phyloP scores from a whole-genome alignment of 139 green algal species.

The Marvania coccoides region DNA sequence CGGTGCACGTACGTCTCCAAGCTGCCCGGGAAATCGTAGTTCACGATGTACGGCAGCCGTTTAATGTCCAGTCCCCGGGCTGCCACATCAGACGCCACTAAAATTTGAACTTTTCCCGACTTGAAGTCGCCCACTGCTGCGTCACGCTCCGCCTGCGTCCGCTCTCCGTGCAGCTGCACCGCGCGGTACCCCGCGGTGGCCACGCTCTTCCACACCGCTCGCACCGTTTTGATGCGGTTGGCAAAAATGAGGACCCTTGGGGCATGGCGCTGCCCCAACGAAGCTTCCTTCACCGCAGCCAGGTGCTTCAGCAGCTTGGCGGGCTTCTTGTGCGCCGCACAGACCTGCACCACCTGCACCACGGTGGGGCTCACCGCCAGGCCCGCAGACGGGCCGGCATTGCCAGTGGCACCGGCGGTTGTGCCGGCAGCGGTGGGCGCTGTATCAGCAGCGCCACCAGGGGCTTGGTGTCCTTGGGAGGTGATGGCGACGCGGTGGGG shows the following conservation, averaged over 20 bases:
- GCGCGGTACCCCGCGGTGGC: constrained; percentile 22
- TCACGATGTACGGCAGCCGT: constrained; percentile 72
- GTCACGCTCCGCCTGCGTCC: constrained; percentile 63
- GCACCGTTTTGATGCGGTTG: constrained; percentile 77
- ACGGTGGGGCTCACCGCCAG: neutral
- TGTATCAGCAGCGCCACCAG: too few relatives aligned
- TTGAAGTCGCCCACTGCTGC: constrained; percentile 60
- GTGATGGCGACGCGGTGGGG: constrained; percentile 8
- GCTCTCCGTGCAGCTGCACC: constrained; percentile 69
- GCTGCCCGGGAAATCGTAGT: constrained; percentile 81
- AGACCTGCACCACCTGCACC: constrained; percentile 87
- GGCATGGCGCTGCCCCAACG: constrained; percentile 34
- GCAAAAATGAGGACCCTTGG: constrained; percentile 78
- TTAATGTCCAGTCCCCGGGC: constrained; percentile 73
- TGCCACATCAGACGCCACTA: constrained; percentile 83
- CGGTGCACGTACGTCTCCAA: constrained; percentile 89
- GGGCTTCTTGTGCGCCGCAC: constrained; percentile 65
- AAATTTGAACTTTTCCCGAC: constrained; percentile 56
- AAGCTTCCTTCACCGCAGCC: constrained; percentile 9
- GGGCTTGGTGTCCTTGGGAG: too few relatives aligned
- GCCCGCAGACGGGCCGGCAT: neutral
- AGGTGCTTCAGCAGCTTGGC: constrained; percentile 74
- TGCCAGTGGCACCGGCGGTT: constrained; percentile 46
- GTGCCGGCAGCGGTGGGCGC: constrained; percentile 38
- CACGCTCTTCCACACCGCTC: constrained; percentile 32